Evolutionary conservation across 257 asterid genomes (phyloP), one percentile per base, ranked within the genome.

Genomic region (Solanum medicagineum): DNA sequence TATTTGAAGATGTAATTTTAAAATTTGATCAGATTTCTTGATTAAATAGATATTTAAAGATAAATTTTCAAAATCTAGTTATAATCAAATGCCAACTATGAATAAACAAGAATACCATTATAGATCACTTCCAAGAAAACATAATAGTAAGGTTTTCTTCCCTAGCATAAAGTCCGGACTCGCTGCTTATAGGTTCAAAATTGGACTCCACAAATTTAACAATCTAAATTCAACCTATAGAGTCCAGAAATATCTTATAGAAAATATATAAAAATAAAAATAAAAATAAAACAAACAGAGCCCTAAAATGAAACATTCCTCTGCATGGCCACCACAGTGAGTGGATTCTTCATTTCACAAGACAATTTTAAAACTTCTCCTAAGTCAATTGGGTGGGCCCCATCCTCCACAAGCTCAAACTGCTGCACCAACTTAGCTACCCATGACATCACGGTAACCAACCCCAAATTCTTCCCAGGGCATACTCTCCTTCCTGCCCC

Each of bases 401-500:
- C 20, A 19, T 84, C 74, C 54, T 60, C 54, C 32, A 73, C 51
- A 93, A 93, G 91, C 59, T 80, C 54, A 80, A 90, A 91, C 14
- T 17, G 49, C 11, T 88, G 89, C 36, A 92, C 93, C 88, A 92
- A 62, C 44, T 87, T 92, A 7, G 93, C 93, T 81, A 91, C 92
- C 92, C 93, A 92, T 3, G 90, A 83, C 80, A 85, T 86, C 36
- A 92, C 93, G 0, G 81, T 92, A 6, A 87, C 90, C 44, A 90
- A 49, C 45, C 95, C 93, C 14, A 92, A 47, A 20, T 84, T 88
- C 89, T 89, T 92, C 14, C 95, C 95, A 0, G 95, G 95, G 68
- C 93, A 92, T 49, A 92, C 93, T 86, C 95, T 87, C 3, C 92
- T 91, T 0, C 95, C 94, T 0, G 94, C 92, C 54, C 95, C 93